Conservation (phyloP, 2,329 filamentous ascomycete species). For the Monosporascus sp. region DNA sequence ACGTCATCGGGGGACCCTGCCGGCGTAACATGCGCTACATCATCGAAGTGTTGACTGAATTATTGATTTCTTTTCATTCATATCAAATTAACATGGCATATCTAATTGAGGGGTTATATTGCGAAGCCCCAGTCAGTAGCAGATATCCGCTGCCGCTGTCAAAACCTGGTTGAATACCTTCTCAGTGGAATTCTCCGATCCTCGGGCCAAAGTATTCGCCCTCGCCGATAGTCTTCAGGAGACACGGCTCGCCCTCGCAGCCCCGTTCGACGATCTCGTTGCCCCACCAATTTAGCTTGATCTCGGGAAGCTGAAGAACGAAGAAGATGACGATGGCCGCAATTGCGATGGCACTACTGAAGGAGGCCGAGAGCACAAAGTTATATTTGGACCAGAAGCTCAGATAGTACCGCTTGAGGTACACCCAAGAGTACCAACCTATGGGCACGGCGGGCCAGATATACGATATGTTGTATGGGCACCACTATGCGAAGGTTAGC, state of each 20-base stretch:
- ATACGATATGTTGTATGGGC: constrained; percentile 41
- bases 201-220: constrained; percentile 28
- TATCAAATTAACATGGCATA: no score
- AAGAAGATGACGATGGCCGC: constrained; percentile 23
- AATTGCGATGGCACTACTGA: constrained; percentile 20
- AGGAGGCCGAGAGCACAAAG: constrained; percentile 21
- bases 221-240: constrained; percentile 26
- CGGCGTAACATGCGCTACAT: no score
- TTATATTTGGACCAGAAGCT: constrained; percentile 25
- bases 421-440: constrained; percentile 42
- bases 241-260: constrained; percentile 37
- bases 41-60: no score
- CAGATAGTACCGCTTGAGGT: constrained; percentile 17
- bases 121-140: no score
- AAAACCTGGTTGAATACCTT: no score
- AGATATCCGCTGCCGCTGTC: no score
- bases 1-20: no score
- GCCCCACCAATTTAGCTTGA: constrained; percentile 40
- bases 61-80: no score
- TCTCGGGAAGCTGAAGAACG: constrained; percentile 17
- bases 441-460: constrained; percentile 42
- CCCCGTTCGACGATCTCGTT: constrained; percentile 37
- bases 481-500: constrained; percentile 4
- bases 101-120: no score
- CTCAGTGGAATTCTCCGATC: constrained; percentile 32